phyloP scores from a whole-genome alignment of 1,284 basidiomycete species.

The Entoloma clypeatum region DNA sequence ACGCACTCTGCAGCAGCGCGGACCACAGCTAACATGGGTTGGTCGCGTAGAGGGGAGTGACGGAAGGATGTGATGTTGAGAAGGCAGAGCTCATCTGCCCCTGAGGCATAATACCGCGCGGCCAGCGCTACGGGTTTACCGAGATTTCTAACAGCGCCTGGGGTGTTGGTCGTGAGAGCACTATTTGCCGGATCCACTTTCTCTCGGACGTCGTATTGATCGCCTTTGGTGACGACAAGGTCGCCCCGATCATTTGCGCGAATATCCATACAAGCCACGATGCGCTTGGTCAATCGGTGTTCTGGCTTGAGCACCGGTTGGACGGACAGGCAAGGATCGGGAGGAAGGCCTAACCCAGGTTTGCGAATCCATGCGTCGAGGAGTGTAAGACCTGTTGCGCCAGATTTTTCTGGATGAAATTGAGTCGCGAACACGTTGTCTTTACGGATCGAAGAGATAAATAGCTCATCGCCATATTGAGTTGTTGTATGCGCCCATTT shows the following conservation, averaged over 20 bases:
- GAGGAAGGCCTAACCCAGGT: slow-evolving; percentile 35
- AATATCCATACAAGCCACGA: slow-evolving; percentile 98
- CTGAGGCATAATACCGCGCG: slow-evolving; percentile 80
- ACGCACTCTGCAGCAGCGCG: slow-evolving; percentile 86
- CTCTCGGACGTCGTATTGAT: slow-evolving; percentile 98
- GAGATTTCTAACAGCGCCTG: slow-evolving; percentile 90
- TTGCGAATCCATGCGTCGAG: slow-evolving; percentile 82
- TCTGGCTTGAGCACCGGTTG: slow-evolving; percentile 33
- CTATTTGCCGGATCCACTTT: slow-evolving; percentile 39
- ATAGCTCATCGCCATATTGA: slow-evolving; percentile 93
- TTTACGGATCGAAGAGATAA: slow-evolving; percentile 81
- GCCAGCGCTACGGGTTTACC: slow-evolving; percentile 97
- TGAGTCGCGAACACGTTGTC: slow-evolving; percentile 93
- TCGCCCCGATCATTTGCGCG: slow-evolving; percentile 95
- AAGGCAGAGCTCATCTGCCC: slow-evolving; percentile 96
- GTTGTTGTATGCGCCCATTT: slow-evolving; percentile 85
- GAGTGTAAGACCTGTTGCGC: slow-evolving; percentile 82
- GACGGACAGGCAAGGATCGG: slow-evolving; percentile 28
- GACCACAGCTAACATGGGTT: slow-evolving; percentile 97
- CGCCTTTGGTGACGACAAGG: slow-evolving; percentile 98
- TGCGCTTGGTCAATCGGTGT: slow-evolving; percentile 85
- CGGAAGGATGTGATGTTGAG: slow-evolving; percentile 99
- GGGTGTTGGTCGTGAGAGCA: slow-evolving; percentile 34
- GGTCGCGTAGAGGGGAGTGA: slow-evolving; percentile 90
- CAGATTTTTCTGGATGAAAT: slow-evolving; percentile 99